Evolutionary conservation across 805 yeast species (phyloP), one percentile per base, ranked within the genome.

Genomic region (Schwanniomyces sp.): DNA sequence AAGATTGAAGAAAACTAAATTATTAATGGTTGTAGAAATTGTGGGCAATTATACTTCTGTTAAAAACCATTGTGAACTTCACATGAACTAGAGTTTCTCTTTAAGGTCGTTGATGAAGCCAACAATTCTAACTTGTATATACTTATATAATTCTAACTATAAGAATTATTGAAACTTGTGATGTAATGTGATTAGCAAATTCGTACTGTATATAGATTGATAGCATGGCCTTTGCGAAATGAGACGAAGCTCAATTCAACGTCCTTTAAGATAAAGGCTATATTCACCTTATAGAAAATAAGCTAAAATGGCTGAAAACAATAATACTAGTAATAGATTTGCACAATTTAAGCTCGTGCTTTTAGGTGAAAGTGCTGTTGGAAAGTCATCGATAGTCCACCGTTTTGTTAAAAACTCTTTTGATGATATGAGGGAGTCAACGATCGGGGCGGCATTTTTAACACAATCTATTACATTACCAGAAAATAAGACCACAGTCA

Each of bases 371-470:
- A 85, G 91, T 9, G 89, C 94, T 1, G 95, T 88, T 17, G 95
- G 95, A 21, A 88, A 86, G 61, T 74, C 78, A n/a, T 74, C 79
- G 18, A 75, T 75, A 37, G 79, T 75, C 18, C 78, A 74, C 57
- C 69, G 92, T 48, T 85, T 85, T 53, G 88, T 85, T 26, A 84
- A 86, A 59, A 85, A 86, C 55, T 79, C 85, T 17, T 87, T 87
- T 66, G 86, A 84, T 50, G 88, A 83, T 54, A 70, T 80, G 63
- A 77, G 87, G 52, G 91, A 86, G 64, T 86, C 91, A 21, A 87
- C 95, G 1, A 87, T 87, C 46, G 94, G 95, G 1, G 95, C 95
- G 1, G 95, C 94, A 2, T 87, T 86, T 63, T 71, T 85, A 44
- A 85, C 92, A 1, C 91, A 85, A 59, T 74, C 83, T 2, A 79